A percentile compares a stretch with the other conserved stretches of the same genome.
These are phyloP conservation scores for Penicillium sp. DNA, from an alignment of 2,329 filamentous ascomycete species.

Conservation along the genomic window DNA sequence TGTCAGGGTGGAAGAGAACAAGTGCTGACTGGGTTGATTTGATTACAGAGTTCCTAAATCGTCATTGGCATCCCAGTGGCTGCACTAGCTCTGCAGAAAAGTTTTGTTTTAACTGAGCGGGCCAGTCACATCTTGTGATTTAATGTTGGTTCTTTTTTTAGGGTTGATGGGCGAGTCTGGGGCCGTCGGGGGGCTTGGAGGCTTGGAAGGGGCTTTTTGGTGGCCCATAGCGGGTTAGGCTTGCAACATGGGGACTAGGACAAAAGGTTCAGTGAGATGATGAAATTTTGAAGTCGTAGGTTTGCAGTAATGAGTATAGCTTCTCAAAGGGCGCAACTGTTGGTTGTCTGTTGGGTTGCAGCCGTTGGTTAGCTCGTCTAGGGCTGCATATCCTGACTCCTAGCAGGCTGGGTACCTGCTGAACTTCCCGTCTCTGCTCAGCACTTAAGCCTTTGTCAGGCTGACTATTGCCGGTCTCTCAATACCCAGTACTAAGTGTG, in stretches of 20 bases:
- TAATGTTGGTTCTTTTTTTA: slow-evolving; percentile 27
- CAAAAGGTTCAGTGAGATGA: background rate
- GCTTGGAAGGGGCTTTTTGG: background rate
- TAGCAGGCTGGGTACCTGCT: background rate
- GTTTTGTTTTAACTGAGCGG: background rate
- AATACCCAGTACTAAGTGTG: background rate
- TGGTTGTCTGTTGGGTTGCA: background rate
- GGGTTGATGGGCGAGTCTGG: slow-evolving; percentile 7
- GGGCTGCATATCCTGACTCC: background rate
- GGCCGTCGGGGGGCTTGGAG: slow-evolving; percentile 1
- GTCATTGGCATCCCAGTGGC: slow-evolving; percentile 2
- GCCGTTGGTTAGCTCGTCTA: background rate
- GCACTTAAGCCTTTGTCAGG: background rate
- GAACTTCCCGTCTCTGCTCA: background rate
- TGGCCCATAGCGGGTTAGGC: background rate
- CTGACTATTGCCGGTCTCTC: background rate
- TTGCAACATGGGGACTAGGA: background rate
- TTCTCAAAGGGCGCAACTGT: background rate
- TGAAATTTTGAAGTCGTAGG: background rate
- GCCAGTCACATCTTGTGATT: slow-evolving; percentile 12
- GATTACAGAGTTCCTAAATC: background rate
- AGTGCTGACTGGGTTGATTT: background rate
- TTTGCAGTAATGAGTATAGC: background rate
- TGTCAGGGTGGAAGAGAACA: background rate
- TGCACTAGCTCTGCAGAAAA: slow-evolving; percentile 5